Conservation (phyloP, 352 stramenopile species). For the Phytophthora podocarpi region DNA sequence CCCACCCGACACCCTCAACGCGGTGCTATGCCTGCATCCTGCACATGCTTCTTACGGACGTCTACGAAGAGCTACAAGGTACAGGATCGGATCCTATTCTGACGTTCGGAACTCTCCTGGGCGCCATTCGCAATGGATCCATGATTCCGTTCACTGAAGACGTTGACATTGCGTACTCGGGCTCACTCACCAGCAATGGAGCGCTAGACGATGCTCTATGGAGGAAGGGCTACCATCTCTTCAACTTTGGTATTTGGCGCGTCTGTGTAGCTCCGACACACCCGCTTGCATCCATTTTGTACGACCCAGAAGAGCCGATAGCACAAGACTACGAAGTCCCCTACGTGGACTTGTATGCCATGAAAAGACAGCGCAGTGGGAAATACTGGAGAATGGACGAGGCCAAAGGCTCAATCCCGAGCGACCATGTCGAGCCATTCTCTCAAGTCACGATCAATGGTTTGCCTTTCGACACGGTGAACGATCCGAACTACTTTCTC, state of each 20-base stretch:
- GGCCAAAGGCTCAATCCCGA: too few species aligned
- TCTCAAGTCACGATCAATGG: slow-evolving; percentile 30
- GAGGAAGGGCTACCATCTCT: slow-evolving; percentile 50
- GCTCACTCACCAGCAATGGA: too few species aligned
- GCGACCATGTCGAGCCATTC: slow-evolving; percentile 16
- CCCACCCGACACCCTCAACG: slow-evolving; percentile 18
- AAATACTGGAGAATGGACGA: too few species aligned
- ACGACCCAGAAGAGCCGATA: slow-evolving; percentile 25
- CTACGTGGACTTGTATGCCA: slow-evolving; percentile 41
- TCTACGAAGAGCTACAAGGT: slow-evolving; percentile 42
- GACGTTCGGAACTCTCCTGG: slow-evolving; percentile 51
- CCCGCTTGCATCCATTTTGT: slow-evolving; percentile 32
- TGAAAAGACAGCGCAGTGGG: too few species aligned
- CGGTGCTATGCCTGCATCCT: slow-evolving; percentile 48
- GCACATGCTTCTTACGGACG: slow-evolving; percentile 54
- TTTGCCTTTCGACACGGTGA: slow-evolving; percentile 30
- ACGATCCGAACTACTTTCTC: slow-evolving; percentile 34
- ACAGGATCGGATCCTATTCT: slow-evolving; percentile 31
- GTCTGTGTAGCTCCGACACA: slow-evolving; percentile 39
- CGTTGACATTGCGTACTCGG: slow-evolving; percentile 51
- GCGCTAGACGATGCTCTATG: too few species aligned
- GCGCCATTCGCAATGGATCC: slow-evolving; percentile 49
- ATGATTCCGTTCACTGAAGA: too few species aligned
- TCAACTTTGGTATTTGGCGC: slow-evolving; percentile 30
- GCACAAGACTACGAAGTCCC: slow-evolving; percentile 8